phyloP scores from a whole-genome alignment of 2,329 filamentous ascomycete species.

The Metarhizium brunneum region DNA sequence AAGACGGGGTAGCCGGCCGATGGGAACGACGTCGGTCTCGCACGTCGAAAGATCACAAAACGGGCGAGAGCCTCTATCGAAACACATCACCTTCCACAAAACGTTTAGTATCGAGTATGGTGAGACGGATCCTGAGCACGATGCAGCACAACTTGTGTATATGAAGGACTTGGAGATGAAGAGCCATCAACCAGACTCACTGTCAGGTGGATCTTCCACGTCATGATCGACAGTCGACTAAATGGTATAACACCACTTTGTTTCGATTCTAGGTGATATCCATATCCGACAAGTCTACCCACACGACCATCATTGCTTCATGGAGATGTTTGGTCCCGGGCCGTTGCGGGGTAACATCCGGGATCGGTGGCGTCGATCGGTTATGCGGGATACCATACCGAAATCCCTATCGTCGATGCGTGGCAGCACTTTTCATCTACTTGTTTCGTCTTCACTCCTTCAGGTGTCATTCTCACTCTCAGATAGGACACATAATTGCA shows the following conservation, averaged over 20 bases:
- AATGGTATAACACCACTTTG: background rate
- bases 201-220: background rate
- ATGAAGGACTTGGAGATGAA: conserved; percentile 5
- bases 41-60: conserved; percentile 14
- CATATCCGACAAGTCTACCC: background rate
- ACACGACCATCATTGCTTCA: background rate
- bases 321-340: background rate
- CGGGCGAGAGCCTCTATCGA: conserved; percentile 11
- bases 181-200: background rate
- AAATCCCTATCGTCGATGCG: background rate
- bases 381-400: background rate
- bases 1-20: conserved; percentile 6
- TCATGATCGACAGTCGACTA: background rate
- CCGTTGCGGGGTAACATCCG: background rate
- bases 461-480: no score
- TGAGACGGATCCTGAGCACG: conserved; percentile 2
- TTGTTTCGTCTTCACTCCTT: no score
- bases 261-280: no score
- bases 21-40: conserved; percentile 15
- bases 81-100: conserved; percentile 23
- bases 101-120: conserved; percentile 24
- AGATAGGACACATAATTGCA: no score
- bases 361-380: background rate
- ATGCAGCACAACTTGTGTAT: conserved; percentile 6
- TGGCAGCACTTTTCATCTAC: background rate